phyloP scores from a whole-genome alignment of 495 filamentous ascomycete genomes.

The Venustampulla echinocandica region DNA sequence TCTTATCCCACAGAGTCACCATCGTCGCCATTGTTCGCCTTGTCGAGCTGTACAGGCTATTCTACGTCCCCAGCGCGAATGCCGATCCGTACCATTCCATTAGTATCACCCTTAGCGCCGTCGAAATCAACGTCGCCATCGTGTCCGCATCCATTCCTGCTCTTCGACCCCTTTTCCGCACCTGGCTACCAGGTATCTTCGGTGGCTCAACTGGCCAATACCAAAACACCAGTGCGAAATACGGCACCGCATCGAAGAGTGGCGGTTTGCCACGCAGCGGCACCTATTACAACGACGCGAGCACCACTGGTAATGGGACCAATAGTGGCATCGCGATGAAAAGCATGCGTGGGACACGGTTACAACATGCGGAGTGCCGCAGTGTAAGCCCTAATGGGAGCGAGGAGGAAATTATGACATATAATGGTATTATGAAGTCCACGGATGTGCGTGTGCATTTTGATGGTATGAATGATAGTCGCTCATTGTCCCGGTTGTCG shows the following conservation, averaged over 20 bases:
- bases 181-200: conserved; percentile 31
- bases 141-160: conserved; percentile 42
- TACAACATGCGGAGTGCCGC: conserved; percentile 32
- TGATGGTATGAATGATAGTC: too few species aligned
- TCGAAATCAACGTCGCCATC: conserved; percentile 48
- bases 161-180: conserved; percentile 32
- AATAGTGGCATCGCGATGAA: neutral
- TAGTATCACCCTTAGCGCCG: conserved; percentile 41
- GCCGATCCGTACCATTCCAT: conserved; percentile 26
- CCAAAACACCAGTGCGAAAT: neutral
- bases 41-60: neutral
- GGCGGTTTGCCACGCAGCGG: too few species aligned
- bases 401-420: conserved; percentile 38
- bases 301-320: neutral
- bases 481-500: too few species aligned
- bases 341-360: conserved; percentile 23
- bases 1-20: conserved; percentile 49
- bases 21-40: conserved; percentile 38
- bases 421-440: conserved; percentile 33
- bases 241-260: neutral
- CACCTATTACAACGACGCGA: too few species aligned
- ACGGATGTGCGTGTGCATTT: conserved; percentile 29
- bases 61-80: conserved; percentile 6
- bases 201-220: neutral
- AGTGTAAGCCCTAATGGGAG: conserved; percentile 30